Conservation (phyloP, 306 rosid species). For the Crotalaria pallida region DNA sequence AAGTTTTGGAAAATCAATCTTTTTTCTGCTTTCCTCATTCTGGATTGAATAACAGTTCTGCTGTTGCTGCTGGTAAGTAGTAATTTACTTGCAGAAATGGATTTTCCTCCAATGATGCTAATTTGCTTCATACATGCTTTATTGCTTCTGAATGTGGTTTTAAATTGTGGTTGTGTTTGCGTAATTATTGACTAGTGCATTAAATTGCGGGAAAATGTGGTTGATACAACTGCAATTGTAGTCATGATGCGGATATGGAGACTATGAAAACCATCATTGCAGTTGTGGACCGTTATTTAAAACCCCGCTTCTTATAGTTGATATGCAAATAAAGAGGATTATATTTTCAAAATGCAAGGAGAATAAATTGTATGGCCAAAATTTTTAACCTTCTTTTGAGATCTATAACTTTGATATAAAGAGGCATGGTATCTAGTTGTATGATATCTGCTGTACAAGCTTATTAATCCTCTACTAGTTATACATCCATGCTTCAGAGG, state of each 20-base stretch:
- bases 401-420: background rate
- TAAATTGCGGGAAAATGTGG: too few relatives aligned
- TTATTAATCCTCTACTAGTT: background rate
- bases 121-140: background rate
- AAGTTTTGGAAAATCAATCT: background rate
- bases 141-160: background rate
- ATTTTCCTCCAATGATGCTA: background rate
- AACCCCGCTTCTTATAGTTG: background rate
- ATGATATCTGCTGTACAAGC: background rate
- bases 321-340: background rate
- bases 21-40: background rate
- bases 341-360: background rate
- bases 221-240: too few relatives aligned
- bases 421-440: background rate
- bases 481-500: background rate
- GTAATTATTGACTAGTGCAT: too few relatives aligned
- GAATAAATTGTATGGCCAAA: background rate
- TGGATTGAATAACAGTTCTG: background rate
- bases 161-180: too few relatives aligned
- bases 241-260: too few relatives aligned
- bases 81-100: background rate
- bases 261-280: too few relatives aligned
- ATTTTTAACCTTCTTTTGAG: background rate
- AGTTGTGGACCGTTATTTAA: too few relatives aligned
- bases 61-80: background rate